phyloP scores from a whole-genome alignment of 257 asterid genomes.

The Jasminum sambac region DNA sequence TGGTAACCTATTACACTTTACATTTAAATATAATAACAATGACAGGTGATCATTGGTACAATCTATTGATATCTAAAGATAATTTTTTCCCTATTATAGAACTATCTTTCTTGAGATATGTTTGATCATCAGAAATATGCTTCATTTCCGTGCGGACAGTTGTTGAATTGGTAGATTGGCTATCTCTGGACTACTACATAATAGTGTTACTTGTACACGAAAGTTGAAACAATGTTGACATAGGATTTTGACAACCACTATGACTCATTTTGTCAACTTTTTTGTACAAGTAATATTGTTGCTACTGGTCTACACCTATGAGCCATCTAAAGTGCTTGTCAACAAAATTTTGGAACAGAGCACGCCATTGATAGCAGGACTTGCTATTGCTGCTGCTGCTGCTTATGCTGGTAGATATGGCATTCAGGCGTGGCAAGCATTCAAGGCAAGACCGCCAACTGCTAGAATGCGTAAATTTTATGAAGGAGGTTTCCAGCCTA shows the following conservation, averaged over 20 bases:
- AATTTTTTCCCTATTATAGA: background rate
- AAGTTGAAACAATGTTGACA: too few relatives aligned
- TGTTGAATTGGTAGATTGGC: background rate
- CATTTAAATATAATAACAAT: background rate
- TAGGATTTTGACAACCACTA: too few relatives aligned
- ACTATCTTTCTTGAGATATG: background rate
- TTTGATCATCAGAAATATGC: background rate
- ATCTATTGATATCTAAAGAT: background rate
- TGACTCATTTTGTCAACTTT: too few relatives aligned
- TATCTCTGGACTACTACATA: background rate
- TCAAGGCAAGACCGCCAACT: slow-evolving; percentile 83
- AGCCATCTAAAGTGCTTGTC: background rate
- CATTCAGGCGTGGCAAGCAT: slow-evolving; percentile 83
- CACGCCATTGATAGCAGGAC: slow-evolving; percentile 67
- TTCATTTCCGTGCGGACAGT: background rate
- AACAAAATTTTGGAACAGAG: slow-evolving; percentile 41
- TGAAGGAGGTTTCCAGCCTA: slow-evolving; percentile 89
- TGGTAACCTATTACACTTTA: background rate
- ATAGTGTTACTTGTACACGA: too few relatives aligned
- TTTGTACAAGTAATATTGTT: too few relatives aligned
- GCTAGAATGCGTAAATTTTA: slow-evolving; percentile 76
- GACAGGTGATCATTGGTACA: background rate
- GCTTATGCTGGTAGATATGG: slow-evolving; percentile 80
- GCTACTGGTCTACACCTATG: background rate
- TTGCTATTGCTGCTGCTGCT: slow-evolving; percentile 72